phyloP scores from a whole-genome alignment of 176 grass and related monocot genomes.

The Tillandsia leiboldiana region DNA sequence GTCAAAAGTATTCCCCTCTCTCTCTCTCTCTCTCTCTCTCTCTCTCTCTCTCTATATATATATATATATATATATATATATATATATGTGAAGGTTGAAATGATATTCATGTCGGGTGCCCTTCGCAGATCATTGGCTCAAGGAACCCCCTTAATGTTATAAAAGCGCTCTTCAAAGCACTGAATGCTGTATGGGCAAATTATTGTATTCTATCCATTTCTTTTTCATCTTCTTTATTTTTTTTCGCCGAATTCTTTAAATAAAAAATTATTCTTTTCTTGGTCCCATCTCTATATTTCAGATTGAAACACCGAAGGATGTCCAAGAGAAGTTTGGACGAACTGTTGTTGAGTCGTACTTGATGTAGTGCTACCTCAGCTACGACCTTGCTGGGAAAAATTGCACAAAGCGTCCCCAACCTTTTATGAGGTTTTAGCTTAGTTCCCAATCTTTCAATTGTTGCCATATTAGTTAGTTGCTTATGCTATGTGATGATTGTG shows the following conservation, averaged over 20 bases:
- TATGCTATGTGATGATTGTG: too few species aligned
- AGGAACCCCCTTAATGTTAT: constrained; percentile 89
- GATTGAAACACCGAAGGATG: constrained; percentile 90
- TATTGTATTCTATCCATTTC: background rate
- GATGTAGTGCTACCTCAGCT: constrained; percentile 22
- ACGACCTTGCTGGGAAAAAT: background rate
- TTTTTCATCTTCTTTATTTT: background rate
- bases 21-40: background rate
- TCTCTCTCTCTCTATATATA: too few species aligned
- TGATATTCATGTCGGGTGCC: background rate
- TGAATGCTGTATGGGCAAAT: constrained; percentile 62
- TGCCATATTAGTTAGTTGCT: too few species aligned
- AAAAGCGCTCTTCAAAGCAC: constrained; percentile 86
- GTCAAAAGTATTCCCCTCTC: constrained; percentile 42
- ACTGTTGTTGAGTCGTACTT: constrained; percentile 89
- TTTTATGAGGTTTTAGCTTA: too few species aligned
- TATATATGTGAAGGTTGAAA: background rate
- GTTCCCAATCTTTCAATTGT: too few species aligned
- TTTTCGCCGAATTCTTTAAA: background rate
- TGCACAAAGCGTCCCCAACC: too few species aligned
- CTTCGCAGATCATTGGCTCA: constrained; percentile 79
- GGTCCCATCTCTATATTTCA: constrained; percentile 17
- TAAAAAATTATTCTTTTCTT: background rate
- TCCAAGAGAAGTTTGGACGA: constrained; percentile 92
- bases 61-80: too few species aligned